Percentiles rank a stretch among this genome's conserved stretches.
phyloP scores from a whole-genome alignment of 2,329 filamentous ascomycete species.

The Fusarium sp. region DNA sequence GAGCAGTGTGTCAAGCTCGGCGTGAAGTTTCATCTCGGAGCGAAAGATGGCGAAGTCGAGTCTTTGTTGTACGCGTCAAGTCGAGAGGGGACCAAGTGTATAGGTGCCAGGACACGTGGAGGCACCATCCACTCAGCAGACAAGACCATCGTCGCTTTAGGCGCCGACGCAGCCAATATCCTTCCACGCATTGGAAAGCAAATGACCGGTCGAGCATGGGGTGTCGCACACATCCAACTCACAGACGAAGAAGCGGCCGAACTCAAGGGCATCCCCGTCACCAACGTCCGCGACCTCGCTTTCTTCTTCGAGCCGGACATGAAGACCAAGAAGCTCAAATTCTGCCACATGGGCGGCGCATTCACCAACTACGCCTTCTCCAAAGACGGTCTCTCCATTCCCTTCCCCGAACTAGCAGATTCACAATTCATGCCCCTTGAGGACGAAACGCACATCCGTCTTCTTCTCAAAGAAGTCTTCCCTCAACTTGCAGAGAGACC shows the following conservation, averaged over 20 bases:
- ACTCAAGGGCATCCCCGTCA: conserved; percentile 22
- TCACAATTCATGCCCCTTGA: conserved; percentile 30
- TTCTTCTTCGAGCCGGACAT: conserved; percentile 28
- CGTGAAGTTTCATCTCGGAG: conserved; percentile 13
- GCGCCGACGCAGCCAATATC: conserved; percentile 12
- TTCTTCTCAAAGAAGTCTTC: conserved; percentile 11
- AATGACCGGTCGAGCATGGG: conserved; percentile 25
- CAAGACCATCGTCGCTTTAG: conserved; percentile 16
- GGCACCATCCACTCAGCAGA: conserved; percentile 18
- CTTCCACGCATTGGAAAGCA: conserved; percentile 21
- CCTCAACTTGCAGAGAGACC: conserved; percentile 3
- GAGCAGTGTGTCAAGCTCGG: conserved; percentile 21
- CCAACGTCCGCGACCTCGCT: conserved; percentile 23
- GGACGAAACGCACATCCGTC: conserved; percentile 18
- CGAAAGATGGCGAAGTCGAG: conserved; percentile 15
- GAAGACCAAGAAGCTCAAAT: conserved; percentile 24
- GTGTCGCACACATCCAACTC: conserved; percentile 23
- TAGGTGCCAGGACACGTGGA: conserved; percentile 9
- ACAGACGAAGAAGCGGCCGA: conserved; percentile 13
- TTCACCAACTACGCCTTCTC: conserved; percentile 26
- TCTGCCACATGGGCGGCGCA: conserved; percentile 28
- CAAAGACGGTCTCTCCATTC: conserved; percentile 20
- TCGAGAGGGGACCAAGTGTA: conserved; percentile 8
- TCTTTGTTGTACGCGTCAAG: conserved; percentile 14
- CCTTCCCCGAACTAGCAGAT: not conserved